A percentile compares a stretch with the other conserved stretches of the same genome.
Evolutionary conservation across 176 grass and related monocot genomes (phyloP).

Genomic region (Carex parvula): DNA sequence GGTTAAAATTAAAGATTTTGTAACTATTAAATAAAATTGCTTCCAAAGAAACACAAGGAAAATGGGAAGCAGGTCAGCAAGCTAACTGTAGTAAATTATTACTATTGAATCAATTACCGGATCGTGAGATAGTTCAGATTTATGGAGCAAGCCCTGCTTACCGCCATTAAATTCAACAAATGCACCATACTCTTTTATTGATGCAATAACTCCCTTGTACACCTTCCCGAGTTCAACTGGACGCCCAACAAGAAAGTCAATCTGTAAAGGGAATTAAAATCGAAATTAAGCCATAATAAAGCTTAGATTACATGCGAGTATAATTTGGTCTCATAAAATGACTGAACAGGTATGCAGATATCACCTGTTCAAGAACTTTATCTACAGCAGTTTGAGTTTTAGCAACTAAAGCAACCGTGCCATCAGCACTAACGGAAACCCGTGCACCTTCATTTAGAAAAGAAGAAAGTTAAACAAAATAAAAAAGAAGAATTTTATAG

Average conservation of each 20-base stretch:
- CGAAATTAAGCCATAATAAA: neutral
- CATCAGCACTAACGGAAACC: constrained; percentile 57
- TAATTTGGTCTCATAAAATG: neutral
- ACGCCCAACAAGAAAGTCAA: constrained; percentile 85
- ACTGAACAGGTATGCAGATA: neutral
- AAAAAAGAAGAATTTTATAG: neutral
- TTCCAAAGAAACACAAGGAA: neutral
- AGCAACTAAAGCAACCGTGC: constrained; percentile 91
- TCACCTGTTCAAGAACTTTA: constrained; percentile 88
- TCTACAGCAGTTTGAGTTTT: constrained; percentile 89
- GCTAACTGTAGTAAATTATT: constrained; percentile 10
- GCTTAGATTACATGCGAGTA: neutral
- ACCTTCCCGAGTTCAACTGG: constrained; percentile 77
- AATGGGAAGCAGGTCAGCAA: neutral
- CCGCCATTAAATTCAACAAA: constrained; percentile 99
- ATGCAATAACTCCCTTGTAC: constrained; percentile 78
- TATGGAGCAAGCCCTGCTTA: constrained; percentile 93
- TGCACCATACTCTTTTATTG: constrained; percentile 94
- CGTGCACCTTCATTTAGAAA: constrained; percentile 57
- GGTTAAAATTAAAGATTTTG: constrained; percentile 18
- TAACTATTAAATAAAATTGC: constrained; percentile 25
- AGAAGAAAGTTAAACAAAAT: neutral
- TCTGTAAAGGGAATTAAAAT: constrained; percentile 33
- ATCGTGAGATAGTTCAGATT: constrained; percentile 91
- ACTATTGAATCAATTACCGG: constrained; percentile 51